A percentile compares a stretch with the other conserved stretches of the same genome.
These are phyloP conservation scores for Kodamaea kakaduensis DNA, from an alignment of 805 yeast genomes.

Conservation along the genomic window DNA sequence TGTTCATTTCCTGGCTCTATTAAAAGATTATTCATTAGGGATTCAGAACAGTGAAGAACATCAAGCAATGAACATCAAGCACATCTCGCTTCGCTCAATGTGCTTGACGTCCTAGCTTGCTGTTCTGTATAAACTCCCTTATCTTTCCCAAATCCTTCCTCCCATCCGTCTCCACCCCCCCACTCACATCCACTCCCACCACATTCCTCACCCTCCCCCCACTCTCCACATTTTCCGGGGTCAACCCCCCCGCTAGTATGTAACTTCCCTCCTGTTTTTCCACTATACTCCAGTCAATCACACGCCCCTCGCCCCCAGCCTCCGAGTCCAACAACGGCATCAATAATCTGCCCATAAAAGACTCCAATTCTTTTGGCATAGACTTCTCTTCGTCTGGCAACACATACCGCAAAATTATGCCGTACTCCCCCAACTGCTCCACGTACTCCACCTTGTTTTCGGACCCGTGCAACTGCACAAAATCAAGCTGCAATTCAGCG, in stretches of 20 bases:
- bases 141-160: constrained; percentile 67
- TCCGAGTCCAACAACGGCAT: constrained; percentile 79
- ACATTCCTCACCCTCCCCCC: constrained; percentile 57
- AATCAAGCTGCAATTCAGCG: constrained; percentile 52
- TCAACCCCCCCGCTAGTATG: constrained; percentile 87
- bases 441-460: constrained; percentile 49
- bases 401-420: constrained; percentile 71
- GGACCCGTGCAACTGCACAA: constrained; percentile 84
- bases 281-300: constrained; percentile 62
- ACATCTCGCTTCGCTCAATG: no score
- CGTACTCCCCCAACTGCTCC: constrained; percentile 36
- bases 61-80: no score
- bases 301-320: constrained; percentile 85
- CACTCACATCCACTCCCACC: constrained; percentile 91
- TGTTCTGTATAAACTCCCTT: constrained; percentile 44
- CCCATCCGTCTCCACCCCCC: constrained; percentile 87
- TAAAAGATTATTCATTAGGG: no score
- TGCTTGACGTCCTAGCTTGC: no score
- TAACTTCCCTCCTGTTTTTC: constrained; percentile 39
- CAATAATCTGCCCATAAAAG: not conserved
- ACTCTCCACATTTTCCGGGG: constrained; percentile 60
- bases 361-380: constrained; percentile 39
- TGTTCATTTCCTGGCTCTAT: no score
- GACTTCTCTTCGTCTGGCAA: constrained; percentile 48
- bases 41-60: no score